phyloP scores from a whole-genome alignment of 176 grass and related monocot genomes.

The Zoysia japonica region DNA sequence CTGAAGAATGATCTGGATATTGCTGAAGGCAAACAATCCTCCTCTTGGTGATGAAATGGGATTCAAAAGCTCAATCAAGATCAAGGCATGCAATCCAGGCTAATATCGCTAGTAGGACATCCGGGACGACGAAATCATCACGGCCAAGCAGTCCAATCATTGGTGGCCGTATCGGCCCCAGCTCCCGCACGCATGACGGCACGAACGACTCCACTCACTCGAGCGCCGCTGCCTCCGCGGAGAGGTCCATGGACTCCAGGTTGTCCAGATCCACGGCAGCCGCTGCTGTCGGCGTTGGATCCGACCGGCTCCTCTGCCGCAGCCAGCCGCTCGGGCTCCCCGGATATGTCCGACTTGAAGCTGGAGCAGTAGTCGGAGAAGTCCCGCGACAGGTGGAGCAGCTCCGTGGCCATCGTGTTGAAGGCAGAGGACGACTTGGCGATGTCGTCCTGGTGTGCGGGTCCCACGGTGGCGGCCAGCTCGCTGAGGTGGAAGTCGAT shows the following conservation, averaged over 20 bases:
- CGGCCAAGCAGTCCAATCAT: neutral
- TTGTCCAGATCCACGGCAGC: slow-evolving; percentile 51
- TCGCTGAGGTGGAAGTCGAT: slow-evolving; percentile 87
- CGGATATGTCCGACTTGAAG: slow-evolving; percentile 94
- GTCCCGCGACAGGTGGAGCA: slow-evolving; percentile 83
- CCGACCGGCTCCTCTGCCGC: slow-evolving; percentile 37
- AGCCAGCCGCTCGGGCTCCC: slow-evolving; percentile 84
- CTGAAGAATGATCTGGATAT: slow-evolving; percentile 2
- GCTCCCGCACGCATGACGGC: slow-evolving; percentile 64
- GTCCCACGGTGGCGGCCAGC: slow-evolving; percentile 64
- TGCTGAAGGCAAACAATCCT: neutral
- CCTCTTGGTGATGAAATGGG: neutral
- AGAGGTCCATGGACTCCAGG: slow-evolving; percentile 67
- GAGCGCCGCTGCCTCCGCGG: slow-evolving; percentile 52
- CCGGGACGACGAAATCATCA: neutral
- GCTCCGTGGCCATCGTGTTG: slow-evolving; percentile 54
- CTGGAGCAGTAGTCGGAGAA: slow-evolving; percentile 94
- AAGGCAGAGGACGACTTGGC: slow-evolving; percentile 54
- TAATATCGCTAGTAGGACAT: neutral
- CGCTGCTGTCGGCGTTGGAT: slow-evolving; percentile 40
- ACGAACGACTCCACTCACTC: slow-evolving; percentile 81
- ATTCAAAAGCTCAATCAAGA: neutral
- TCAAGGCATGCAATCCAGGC: neutral
- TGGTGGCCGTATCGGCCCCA: slow-evolving; percentile 19
- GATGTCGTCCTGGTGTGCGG: slow-evolving; percentile 49